Evolutionary conservation across 2,329 filamentous ascomycete genomes (phyloP).

Genomic region (Cercospora sojina): DNA sequence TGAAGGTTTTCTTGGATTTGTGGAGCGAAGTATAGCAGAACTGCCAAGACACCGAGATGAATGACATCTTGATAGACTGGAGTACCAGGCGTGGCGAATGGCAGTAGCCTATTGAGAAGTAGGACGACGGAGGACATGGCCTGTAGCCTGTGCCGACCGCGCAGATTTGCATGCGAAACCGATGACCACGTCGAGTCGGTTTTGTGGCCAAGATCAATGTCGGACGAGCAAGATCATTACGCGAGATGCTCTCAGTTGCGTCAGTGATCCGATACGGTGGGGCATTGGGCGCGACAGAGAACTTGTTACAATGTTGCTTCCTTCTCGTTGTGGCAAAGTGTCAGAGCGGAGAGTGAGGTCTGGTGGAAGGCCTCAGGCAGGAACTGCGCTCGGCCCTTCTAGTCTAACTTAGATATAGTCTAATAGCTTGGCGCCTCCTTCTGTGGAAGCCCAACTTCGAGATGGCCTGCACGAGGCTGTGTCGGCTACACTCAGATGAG

Average conservation of each 20-base stretch:
- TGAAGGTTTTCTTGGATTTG: constrained; percentile 45
- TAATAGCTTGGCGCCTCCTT: neutral
- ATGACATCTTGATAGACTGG: constrained; percentile 49
- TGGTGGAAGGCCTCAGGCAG: neutral
- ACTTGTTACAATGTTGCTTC: neutral
- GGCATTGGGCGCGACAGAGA: neutral
- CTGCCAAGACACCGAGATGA: constrained; percentile 46
- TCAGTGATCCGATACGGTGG: neutral
- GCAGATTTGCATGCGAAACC: neutral
- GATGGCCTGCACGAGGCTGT: neutral
- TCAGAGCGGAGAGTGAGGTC: neutral
- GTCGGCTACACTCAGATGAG: neutral
- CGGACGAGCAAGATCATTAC: neutral
- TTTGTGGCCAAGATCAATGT: neutral
- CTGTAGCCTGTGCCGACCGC: neutral
- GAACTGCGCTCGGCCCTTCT: neutral
- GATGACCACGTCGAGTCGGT: neutral
- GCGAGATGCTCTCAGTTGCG: neutral
- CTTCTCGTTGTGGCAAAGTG: neutral
- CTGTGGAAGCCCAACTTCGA: neutral
- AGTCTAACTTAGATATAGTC: too few species aligned
- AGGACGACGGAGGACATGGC: constrained; percentile 31
- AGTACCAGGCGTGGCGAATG: constrained; percentile 50
- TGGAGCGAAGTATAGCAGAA: constrained; percentile 49
- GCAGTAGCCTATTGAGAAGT: constrained; percentile 46